phyloP scores from a whole-genome alignment of 495 filamentous ascomycete genomes.

The Aspergillus haitiensis region DNA sequence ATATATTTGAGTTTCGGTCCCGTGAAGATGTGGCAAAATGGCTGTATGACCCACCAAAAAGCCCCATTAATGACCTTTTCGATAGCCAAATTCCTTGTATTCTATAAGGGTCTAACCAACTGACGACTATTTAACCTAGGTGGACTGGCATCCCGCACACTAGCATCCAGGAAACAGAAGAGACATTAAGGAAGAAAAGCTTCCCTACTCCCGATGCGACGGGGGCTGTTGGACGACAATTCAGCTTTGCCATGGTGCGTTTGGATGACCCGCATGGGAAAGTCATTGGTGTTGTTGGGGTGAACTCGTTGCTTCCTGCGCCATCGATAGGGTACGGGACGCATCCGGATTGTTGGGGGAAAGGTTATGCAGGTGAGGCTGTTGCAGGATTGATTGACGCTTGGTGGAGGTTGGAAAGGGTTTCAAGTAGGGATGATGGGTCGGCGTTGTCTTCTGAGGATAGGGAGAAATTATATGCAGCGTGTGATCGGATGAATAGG shows the following conservation, averaged over 20 bases:
- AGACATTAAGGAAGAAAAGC: neutral
- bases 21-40: neutral
- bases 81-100: neutral
- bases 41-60: neutral
- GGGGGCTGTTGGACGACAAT: neutral
- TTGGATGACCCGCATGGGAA: neutral
- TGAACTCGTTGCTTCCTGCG: neutral
- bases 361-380: constrained; percentile 10
- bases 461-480: neutral
- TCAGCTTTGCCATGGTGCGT: neutral
- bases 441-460: neutral
- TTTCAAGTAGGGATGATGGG: neutral
- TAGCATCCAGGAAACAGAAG: neutral
- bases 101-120: too few relatives aligned
- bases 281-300: constrained; percentile 1
- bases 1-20: neutral
- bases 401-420: constrained; percentile 6
- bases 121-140: neutral
- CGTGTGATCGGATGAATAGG: neutral
- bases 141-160: neutral
- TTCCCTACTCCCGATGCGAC: neutral
- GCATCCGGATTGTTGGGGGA: constrained; percentile 8
- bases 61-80: too few relatives aligned
- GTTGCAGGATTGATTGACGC: neutral
- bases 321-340: constrained; percentile 3